Evolutionary conservation across 2,329 filamentous ascomycete genomes (phyloP).

Genomic region (Penicillium palitans): DNA sequence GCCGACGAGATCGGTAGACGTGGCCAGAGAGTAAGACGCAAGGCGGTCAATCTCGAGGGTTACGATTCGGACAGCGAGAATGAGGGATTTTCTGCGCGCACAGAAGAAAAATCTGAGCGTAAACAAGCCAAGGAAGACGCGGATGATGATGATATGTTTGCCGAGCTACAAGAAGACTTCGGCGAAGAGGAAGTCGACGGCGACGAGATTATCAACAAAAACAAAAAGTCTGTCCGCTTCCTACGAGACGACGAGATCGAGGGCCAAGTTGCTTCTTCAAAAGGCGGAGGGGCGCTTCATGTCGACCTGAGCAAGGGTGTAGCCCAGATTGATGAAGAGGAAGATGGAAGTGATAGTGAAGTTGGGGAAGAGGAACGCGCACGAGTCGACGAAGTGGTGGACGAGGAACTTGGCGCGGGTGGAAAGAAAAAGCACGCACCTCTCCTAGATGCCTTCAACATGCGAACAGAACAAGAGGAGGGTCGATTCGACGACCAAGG

Average conservation of each 20-base stretch:
- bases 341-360: slow-evolving; percentile 58
- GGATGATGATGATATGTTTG: slow-evolving; percentile 77
- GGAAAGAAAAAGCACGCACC: slow-evolving; percentile 91
- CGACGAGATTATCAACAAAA: slow-evolving; percentile 56
- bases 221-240: slow-evolving; percentile 63
- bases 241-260: slow-evolving; percentile 67
- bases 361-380: slow-evolving; percentile 68
- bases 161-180: slow-evolving; percentile 63
- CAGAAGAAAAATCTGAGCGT: slow-evolving; percentile 57
- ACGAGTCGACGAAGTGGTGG: slow-evolving; percentile 71
- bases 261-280: slow-evolving; percentile 74
- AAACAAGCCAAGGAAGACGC: slow-evolving; percentile 38
- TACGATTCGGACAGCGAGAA: slow-evolving; percentile 94
- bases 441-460: slow-evolving; percentile 94
- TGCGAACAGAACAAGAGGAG: slow-evolving; percentile 85
- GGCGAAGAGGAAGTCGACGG: slow-evolving; percentile 55
- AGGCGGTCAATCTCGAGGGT: slow-evolving; percentile 92
- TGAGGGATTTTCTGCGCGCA: slow-evolving; percentile 79
- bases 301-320: slow-evolving; percentile 55
- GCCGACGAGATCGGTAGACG: slow-evolving; percentile 86
- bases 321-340: slow-evolving; percentile 61
- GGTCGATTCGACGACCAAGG: slow-evolving; percentile 87
- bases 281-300: slow-evolving; percentile 68
- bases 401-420: slow-evolving; percentile 86
- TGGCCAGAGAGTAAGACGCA: slow-evolving; percentile 75